A percentile compares a stretch with the other conserved stretches of the same genome.
These are phyloP conservation scores for Colletotrichum filicis DNA, from an alignment of 2,329 filamentous ascomycete genomes.

Conservation along the genomic window DNA sequence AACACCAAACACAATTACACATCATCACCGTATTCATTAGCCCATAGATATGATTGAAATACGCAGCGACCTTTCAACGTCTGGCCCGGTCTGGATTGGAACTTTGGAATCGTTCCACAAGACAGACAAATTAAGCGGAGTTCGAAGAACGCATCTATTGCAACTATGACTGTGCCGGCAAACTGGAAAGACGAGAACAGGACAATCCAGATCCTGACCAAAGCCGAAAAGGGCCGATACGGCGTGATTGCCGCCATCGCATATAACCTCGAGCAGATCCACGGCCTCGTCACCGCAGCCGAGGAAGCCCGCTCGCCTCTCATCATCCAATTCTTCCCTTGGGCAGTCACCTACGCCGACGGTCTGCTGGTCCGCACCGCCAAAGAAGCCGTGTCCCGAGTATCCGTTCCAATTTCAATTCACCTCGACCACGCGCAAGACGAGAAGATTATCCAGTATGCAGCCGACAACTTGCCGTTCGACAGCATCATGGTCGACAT, in stretches of 20 bases:
- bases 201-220: constrained; percentile 12
- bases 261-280: constrained; percentile 76
- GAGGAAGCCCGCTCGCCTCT: constrained; percentile 73
- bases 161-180: constrained; percentile 1
- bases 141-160: constrained; percentile 44
- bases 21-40: not conserved
- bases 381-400: constrained; percentile 62
- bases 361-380: constrained; percentile 63
- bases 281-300: constrained; percentile 74
- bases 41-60: not conserved
- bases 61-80: too few species aligned
- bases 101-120: too few species aligned
- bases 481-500: constrained; percentile 84
- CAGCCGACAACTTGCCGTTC: constrained; percentile 67
- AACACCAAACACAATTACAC: not conserved
- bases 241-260: constrained; percentile 63
- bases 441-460: constrained; percentile 65
- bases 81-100: too few species aligned
- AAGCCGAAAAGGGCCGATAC: constrained; percentile 47
- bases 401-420: constrained; percentile 68
- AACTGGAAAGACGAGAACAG: constrained; percentile 14
- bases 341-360: constrained; percentile 73
- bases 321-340: constrained; percentile 79
- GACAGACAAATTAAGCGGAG: not conserved
- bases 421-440: constrained; percentile 76